Conservation (phyloP, 176 grass and related monocot genomes). For the Aegilops umbellulata region DNA sequence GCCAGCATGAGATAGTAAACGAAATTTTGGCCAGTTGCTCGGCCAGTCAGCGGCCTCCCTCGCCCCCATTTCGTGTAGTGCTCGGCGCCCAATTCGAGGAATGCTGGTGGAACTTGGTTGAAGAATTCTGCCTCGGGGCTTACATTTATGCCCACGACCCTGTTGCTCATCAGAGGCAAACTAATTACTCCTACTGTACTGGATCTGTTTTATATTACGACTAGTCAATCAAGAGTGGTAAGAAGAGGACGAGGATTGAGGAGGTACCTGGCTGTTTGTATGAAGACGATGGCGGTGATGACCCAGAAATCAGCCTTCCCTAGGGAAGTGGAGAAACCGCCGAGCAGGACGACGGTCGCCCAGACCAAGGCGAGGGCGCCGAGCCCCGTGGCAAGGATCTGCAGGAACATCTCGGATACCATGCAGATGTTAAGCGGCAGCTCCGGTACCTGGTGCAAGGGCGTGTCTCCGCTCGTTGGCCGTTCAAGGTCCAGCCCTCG, state of each 20-base stretch:
- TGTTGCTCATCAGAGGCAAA: background rate
- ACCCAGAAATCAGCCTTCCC: constrained; percentile 5
- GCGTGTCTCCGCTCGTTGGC: background rate
- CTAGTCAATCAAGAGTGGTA: no score
- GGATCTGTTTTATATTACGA: no score
- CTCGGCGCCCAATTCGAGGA: background rate
- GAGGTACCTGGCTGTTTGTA: background rate
- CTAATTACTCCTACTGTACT: background rate
- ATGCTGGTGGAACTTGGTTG: background rate
- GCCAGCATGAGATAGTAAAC: background rate
- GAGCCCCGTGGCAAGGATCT: constrained; percentile 16
- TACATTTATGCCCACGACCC: background rate
- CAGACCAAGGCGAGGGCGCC: background rate
- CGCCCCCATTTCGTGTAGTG: constrained; percentile 11
- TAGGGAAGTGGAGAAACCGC: background rate
- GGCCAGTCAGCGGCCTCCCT: background rate
- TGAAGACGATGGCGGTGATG: constrained; percentile 2
- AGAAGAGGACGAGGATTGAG: background rate
- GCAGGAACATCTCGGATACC: constrained; percentile 5
- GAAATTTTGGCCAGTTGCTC: background rate
- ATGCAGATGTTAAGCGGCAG: constrained; percentile 1
- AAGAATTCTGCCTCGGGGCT: constrained; percentile 4
- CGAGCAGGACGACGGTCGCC: background rate
- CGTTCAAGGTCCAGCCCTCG: background rate
- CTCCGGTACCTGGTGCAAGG: constrained; percentile 2